Percentiles rank a stretch among this genome's conserved stretches.
phyloP scores from a whole-genome alignment of 495 filamentous ascomycete species.

The Immersiella caudata region DNA sequence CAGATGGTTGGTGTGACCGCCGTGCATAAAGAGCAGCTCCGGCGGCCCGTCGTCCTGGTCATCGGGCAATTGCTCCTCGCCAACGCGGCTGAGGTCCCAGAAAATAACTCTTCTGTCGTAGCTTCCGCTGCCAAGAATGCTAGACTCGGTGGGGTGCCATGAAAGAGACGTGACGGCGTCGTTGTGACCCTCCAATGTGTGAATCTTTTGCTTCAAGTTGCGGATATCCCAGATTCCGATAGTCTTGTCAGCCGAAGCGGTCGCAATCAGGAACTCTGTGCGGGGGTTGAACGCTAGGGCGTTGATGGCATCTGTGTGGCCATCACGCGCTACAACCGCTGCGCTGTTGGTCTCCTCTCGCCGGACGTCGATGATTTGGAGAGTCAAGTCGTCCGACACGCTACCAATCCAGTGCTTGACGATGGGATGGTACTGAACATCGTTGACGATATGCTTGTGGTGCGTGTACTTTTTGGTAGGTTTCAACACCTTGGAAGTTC shows the following conservation, averaged over 20 bases:
- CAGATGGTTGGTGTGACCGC: slow-evolving; percentile 94
- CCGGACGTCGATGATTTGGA: slow-evolving; percentile 88
- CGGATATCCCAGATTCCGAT: slow-evolving; percentile 95
- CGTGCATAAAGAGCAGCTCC: slow-evolving; percentile 99
- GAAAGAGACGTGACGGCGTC: slow-evolving; percentile 87
- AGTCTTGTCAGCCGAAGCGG: slow-evolving; percentile 90
- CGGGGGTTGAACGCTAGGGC: slow-evolving; percentile 90
- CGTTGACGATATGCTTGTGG: slow-evolving; percentile 89
- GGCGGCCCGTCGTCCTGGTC: slow-evolving; percentile 97
- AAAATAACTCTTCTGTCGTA: slow-evolving; percentile 93
- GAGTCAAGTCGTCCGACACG: slow-evolving; percentile 91
- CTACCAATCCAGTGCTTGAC: slow-evolving; percentile 82
- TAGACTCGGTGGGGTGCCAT: slow-evolving; percentile 90
- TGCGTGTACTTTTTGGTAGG: slow-evolving; percentile 78
- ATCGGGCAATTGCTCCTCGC: slow-evolving; percentile 92
- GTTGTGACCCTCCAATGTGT: slow-evolving; percentile 80
- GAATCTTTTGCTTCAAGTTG: slow-evolving; percentile 81
- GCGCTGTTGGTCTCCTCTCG: slow-evolving; percentile 62
- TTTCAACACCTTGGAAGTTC: slow-evolving; percentile 65
- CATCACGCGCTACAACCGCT: slow-evolving; percentile 64
- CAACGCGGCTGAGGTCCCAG: slow-evolving; percentile 90
- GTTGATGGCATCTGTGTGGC: slow-evolving; percentile 91
- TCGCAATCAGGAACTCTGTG: slow-evolving; percentile 83
- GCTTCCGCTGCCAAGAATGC: slow-evolving; percentile 84
- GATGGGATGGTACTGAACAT: slow-evolving; percentile 90